phyloP scores from a whole-genome alignment of 192 early-diverging fungal species.

The Umbelopsis vinacea region DNA sequence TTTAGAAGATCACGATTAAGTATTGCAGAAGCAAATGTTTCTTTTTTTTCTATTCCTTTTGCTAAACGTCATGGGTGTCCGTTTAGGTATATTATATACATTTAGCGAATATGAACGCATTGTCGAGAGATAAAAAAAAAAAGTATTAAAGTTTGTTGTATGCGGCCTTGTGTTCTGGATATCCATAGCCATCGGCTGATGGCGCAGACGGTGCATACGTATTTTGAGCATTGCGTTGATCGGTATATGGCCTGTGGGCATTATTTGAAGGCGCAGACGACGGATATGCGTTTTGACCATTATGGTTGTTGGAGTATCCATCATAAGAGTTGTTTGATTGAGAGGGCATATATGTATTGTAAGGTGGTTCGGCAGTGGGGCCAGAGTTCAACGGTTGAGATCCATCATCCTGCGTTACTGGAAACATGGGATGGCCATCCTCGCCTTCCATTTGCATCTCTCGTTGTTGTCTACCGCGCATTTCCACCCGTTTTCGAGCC shows the following conservation, averaged over 20 bases:
- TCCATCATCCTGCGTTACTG: neutral
- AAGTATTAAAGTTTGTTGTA: no score
- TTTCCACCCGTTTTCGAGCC: constrained; percentile 34
- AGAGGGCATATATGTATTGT: neutral
- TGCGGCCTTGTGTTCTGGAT: no score
- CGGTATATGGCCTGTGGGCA: neutral
- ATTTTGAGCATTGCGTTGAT: neutral
- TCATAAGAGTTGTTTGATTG: neutral
- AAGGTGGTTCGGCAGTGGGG: neutral
- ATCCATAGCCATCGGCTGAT: no score
- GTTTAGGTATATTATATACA: constrained; percentile 6
- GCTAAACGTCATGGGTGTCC: neutral
- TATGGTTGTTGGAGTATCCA: neutral
- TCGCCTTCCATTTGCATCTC: constrained; percentile 1
- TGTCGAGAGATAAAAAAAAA: no score
- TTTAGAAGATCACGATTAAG: neutral
- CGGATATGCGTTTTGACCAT: neutral
- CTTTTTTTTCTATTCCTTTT: neutral
- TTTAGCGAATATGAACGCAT: neutral
- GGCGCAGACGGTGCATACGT: no score
- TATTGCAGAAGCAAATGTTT: neutral
- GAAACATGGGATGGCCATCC: neutral
- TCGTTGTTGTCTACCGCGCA: constrained; percentile 20
- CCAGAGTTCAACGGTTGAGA: constrained; percentile 15
- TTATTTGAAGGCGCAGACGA: neutral